Percentiles rank a stretch among this genome's conserved stretches.
Conservation (phyloP, 306 rosid genomes). For the Dryas drummondii region DNA sequence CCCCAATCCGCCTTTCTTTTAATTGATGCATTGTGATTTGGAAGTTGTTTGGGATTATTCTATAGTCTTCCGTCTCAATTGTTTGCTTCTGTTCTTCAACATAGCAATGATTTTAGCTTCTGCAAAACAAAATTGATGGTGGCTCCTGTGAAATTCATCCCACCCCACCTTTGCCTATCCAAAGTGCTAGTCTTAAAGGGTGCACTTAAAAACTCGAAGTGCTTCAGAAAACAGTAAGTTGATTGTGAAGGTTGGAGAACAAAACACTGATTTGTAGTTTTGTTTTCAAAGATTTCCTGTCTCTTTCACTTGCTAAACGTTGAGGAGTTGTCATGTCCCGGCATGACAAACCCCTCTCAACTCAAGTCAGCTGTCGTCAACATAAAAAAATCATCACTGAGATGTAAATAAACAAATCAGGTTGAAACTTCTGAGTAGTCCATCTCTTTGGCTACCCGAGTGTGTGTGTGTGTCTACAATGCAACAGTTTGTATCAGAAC, state of each 20-base stretch:
- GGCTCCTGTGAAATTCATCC: too few species aligned
- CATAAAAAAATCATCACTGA: slow-evolving; percentile 3
- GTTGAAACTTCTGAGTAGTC: not conserved
- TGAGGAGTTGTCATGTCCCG: not conserved
- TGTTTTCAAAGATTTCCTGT: not conserved
- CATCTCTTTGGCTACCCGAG: not conserved
- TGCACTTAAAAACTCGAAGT: too few species aligned
- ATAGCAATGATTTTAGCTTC: not conserved
- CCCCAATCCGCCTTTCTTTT: slow-evolving; percentile 34
- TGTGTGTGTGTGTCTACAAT: not conserved
- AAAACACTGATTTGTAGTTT: not conserved
- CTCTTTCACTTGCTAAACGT: not conserved
- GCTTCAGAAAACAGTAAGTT: too few species aligned
- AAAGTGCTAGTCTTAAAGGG: too few species aligned
- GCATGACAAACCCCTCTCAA: not conserved
- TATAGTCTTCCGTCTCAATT: not conserved
- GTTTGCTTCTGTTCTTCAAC: slow-evolving; percentile 3
- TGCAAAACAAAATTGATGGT: not conserved
- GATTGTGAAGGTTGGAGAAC: too few species aligned
- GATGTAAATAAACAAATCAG: slow-evolving; percentile 11
- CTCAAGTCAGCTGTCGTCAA: slow-evolving; percentile 22
- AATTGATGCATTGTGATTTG: slow-evolving; percentile 42
- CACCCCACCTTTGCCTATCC: too few species aligned
- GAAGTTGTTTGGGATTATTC: slow-evolving; percentile 14
- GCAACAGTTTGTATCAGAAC: too few species aligned